These are phyloP conservation scores for Pythium graminicola DNA, from an alignment of 352 stramenopile species.

Conservation along the genomic window DNA sequence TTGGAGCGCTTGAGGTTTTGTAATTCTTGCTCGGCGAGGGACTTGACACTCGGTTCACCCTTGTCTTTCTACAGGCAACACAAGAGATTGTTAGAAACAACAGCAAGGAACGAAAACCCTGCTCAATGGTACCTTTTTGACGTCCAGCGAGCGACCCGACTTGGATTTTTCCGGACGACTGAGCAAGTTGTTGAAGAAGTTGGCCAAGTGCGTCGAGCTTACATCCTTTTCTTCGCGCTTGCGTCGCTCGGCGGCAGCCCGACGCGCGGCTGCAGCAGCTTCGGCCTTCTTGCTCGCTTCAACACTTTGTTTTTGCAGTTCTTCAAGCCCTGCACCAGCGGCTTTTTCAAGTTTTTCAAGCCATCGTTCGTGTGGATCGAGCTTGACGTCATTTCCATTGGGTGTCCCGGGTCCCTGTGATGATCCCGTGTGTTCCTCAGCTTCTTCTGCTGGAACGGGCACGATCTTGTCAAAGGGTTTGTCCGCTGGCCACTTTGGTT, in stretches of 20 bases:
- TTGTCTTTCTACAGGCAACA: conserved; percentile 47
- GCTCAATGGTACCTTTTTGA: conserved; percentile 51
- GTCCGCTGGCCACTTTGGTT: conserved; percentile 66
- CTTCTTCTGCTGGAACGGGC: conserved; percentile 35
- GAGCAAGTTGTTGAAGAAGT: conserved; percentile 86
- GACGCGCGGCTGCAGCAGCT: conserved; percentile 53
- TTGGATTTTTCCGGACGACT: conserved; percentile 79
- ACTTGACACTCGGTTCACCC: conserved; percentile 40
- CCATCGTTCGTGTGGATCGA: conserved; percentile 70
- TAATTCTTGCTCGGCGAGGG: conserved; percentile 48
- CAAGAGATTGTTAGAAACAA: neutral
- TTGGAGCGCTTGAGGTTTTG: conserved; percentile 42
- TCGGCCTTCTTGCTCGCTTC: conserved; percentile 79
- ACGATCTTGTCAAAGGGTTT: conserved; percentile 82
- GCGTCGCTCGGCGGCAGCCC: conserved; percentile 57
- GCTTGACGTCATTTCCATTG: conserved; percentile 39
- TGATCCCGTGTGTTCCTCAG: conserved; percentile 14
- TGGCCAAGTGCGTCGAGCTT: conserved; percentile 78
- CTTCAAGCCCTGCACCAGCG: conserved; percentile 63
- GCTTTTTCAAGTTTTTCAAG: conserved; percentile 79
- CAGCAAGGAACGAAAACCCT: neutral
- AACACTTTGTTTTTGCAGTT: conserved; percentile 80
- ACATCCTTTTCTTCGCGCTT: conserved; percentile 82
- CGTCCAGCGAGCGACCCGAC: conserved; percentile 49
- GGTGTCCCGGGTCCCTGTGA: neutral